Conservation (phyloP, 352 stramenopile genomes). For the Phytophthora quininea region DNA sequence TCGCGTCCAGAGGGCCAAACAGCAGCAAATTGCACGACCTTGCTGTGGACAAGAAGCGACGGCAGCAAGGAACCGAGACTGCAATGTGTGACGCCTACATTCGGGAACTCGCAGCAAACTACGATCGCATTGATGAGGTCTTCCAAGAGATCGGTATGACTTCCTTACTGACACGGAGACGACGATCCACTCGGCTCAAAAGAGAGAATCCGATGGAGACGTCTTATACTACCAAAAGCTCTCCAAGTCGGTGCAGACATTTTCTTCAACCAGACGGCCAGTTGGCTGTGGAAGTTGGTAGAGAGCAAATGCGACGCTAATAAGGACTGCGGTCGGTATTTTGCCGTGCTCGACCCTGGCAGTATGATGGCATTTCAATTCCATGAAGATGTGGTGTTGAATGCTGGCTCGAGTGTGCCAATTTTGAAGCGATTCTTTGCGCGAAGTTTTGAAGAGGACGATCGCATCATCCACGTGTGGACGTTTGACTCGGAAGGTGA, state of each 20-base stretch:
- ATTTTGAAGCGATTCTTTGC: neutral
- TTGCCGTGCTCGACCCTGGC: too few species aligned
- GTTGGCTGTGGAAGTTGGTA: too few species aligned
- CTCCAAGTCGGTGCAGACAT: too few species aligned
- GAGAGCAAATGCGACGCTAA: too few species aligned
- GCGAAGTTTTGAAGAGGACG: neutral
- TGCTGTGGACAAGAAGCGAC: too few species aligned
- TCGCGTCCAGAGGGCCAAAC: too few species aligned
- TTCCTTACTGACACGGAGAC: neutral
- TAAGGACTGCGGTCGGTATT: too few species aligned
- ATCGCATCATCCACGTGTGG: neutral
- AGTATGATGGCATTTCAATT: neutral
- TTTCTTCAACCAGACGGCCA: too few species aligned
- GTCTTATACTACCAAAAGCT: neutral
- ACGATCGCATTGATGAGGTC: conserved; percentile 16
- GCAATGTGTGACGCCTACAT: conserved; percentile 3
- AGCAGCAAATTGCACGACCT: too few species aligned
- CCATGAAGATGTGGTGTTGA: neutral
- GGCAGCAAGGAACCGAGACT: too few species aligned
- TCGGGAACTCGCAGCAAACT: conserved; percentile 12
- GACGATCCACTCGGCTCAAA: neutral
- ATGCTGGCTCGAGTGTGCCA: neutral
- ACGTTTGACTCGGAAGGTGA: too few species aligned
- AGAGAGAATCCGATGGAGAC: neutral
- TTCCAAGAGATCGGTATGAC: conserved; percentile 1